phyloP scores from a whole-genome alignment of 1,284 basidiomycete species.

The Moniliophthora roreri region DNA sequence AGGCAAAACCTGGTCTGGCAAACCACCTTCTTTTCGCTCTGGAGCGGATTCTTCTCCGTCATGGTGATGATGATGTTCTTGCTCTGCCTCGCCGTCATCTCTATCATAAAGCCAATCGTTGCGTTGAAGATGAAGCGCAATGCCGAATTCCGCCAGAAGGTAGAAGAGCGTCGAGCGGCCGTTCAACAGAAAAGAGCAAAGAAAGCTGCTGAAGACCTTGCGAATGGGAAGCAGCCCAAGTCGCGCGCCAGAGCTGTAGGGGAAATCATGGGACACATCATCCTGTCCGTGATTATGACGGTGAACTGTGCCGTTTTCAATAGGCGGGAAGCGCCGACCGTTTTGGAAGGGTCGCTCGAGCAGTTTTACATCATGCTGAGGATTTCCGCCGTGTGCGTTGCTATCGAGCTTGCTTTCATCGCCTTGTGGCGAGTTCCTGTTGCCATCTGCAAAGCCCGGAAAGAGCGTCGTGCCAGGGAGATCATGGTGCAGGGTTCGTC shows the following conservation, averaged over 20 bases:
- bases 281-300: constrained; percentile 1
- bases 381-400: not conserved
- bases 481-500: not conserved
- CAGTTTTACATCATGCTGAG: not conserved
- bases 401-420: not conserved
- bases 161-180: not conserved
- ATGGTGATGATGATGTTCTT: constrained; percentile 1
- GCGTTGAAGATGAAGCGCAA: not conserved
- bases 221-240: not conserved
- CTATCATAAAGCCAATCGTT: not conserved
- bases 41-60: constrained; percentile 2
- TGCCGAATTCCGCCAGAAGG: constrained; percentile 1
- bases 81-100: not conserved
- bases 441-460: not conserved
- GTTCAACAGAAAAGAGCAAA: not conserved
- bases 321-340: not conserved
- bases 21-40: constrained; percentile 1
- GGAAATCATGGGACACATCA: not conserved
- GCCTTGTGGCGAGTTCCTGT: not conserved
- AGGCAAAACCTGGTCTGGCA: not conserved
- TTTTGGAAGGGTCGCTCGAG: not conserved
- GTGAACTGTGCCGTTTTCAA: constrained; percentile 3
- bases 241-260: not conserved
- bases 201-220: constrained; percentile 3
- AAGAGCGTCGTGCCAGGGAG: not conserved